phyloP scores from a whole-genome alignment of 495 filamentous ascomycete genomes.

The Lophiostoma macrostomum region DNA sequence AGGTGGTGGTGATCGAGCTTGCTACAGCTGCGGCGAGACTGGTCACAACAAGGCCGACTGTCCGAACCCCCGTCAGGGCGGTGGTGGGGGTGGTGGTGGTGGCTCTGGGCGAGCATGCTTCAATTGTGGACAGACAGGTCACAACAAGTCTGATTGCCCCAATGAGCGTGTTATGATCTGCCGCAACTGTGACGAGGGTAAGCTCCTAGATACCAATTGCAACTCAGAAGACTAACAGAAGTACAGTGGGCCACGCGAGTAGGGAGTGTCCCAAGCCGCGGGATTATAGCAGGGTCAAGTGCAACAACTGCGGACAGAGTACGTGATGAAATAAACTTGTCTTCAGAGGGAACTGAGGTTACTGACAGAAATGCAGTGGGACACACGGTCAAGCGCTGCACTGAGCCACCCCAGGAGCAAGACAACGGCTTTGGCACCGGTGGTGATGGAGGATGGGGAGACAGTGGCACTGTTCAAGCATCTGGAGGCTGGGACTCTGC shows the following conservation, averaged over 20 bases:
- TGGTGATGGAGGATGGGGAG: not conserved
- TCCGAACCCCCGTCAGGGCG: constrained; percentile 55
- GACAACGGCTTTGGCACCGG: constrained; percentile 1
- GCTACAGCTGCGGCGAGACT: constrained; percentile 50
- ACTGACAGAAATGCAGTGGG: constrained; percentile 17
- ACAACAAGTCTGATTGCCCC: constrained; percentile 56
- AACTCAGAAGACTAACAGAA: too few species aligned
- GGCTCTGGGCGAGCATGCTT: constrained; percentile 55
- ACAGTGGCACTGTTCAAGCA: not conserved
- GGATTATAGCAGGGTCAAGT: constrained; percentile 31
- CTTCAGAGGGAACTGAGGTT: not conserved
- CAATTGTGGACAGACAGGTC: constrained; percentile 43
- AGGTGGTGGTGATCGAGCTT: constrained; percentile 50
- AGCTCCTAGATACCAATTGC: not conserved
- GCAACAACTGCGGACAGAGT: constrained; percentile 40
- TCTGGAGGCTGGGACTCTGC: constrained; percentile 5
- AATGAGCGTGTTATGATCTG: constrained; percentile 56
- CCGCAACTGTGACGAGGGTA: constrained; percentile 64
- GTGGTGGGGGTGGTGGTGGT: constrained; percentile 72
- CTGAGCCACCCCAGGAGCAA: constrained; percentile 5
- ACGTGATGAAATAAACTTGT: not conserved
- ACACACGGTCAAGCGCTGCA: constrained; percentile 26
- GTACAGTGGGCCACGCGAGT: constrained; percentile 57
- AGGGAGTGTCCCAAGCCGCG: constrained; percentile 28
- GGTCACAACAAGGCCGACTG: constrained; percentile 66